Base-by-base conservation (phyloP, 2,329 filamentous ascomycete genomes). In the Cadophora malorum region DNA sequence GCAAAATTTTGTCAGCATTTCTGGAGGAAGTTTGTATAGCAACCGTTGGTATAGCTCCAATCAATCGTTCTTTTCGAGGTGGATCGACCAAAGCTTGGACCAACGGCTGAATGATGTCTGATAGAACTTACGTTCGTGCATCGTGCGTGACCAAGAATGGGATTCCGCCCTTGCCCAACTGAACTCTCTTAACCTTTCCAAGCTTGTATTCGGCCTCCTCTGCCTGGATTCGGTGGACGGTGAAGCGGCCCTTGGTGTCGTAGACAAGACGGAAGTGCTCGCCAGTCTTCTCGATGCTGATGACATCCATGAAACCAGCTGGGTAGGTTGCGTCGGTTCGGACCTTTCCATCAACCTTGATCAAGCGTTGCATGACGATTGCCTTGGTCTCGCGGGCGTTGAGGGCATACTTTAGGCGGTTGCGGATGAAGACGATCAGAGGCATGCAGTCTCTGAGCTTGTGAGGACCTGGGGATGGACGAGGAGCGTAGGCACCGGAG, bases 61-160 rank as follows among this genome's bases (percentile, higher is more conserved):
- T 74, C 65, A 73, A 72, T 74, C 69, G 61, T 69, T 72, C 67
- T 68, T 59, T 45, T 41, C 68, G 69, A 55, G 72, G 78, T 77
- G 45, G 45, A 82, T 87, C 84, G 84, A 85, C 94, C 94, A 97
- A 96, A 97, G 88, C 92, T 96, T 96, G 93, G 93, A 95, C 93
- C 95, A 97, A 97, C 95, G 95, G 91, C 95, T 97, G 95, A 97
- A 94, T 96, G 94, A 97, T 93, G 91, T 92, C 86, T 88, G 86
- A 89, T 86, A 91, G 89, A 91, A 98, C 95, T 97, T 88, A 99
- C 95, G 96, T 99, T 94, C 96, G 92, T 87, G 96, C 96, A 96
- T 99, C 96, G 93, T 99, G 96, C 94, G 96, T 99, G 93, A 99
- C 96, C 94, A 98, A 97, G 94, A 97, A 99, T 96, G 96, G 96